These are phyloP conservation scores for Lyophyllum decastes DNA, from an alignment of 768 basidiomycete genomes.

Conservation along the genomic window DNA sequence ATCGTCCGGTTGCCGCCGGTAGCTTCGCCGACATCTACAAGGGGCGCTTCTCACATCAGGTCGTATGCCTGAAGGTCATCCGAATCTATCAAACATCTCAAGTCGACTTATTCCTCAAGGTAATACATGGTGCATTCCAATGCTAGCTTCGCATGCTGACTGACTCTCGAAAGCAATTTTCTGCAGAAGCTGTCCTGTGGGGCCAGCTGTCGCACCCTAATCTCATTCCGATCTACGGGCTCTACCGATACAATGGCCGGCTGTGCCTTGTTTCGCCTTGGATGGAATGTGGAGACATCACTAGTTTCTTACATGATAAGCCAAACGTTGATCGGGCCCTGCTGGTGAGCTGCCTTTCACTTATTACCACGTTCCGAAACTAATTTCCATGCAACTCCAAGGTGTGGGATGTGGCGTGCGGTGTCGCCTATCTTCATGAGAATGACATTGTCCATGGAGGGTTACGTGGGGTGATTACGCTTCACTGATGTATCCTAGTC, in stretches of 20 bases:
- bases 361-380: background rate
- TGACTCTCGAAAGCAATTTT: background rate
- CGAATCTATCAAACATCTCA: conserved; percentile 13
- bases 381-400: conserved; percentile 4
- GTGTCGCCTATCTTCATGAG: conserved; percentile 34
- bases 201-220: conserved; percentile 9
- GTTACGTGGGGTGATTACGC: conserved; percentile 41
- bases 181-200: conserved; percentile 11
- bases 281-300: conserved; percentile 38
- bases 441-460: conserved; percentile 44
- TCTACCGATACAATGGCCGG: conserved; percentile 21
- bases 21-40: conserved; percentile 13
- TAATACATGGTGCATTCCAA: background rate
- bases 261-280: conserved; percentile 36
- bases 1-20: conserved; percentile 2
- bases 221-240: conserved; percentile 37
- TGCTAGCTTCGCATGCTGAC: background rate
- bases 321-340: conserved; percentile 7
- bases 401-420: conserved; percentile 32
- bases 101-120: conserved; percentile 3
- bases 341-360: background rate
- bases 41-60: conserved; percentile 1
- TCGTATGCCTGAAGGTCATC: conserved; percentile 14
- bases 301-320: conserved; percentile 17
- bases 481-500: background rate